Evolutionary conservation across 345 rosid genomes (phyloP).

Genomic region (Eucalyptus pauciflora): DNA sequence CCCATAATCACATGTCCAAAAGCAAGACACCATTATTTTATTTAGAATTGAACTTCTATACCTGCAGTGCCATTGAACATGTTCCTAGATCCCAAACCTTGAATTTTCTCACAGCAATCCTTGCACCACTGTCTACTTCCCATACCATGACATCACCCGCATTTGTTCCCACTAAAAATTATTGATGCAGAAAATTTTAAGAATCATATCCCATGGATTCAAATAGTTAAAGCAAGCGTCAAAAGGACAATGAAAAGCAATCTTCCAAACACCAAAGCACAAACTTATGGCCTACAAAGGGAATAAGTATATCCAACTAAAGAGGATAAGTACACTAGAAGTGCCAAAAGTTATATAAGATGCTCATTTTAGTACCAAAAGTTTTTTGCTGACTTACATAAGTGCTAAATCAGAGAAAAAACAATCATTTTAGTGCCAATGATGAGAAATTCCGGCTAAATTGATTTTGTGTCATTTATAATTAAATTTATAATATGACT

Average conservation of each 20-base stretch:
- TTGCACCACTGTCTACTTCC: constrained; percentile 56
- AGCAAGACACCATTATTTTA: neutral
- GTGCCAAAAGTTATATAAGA: no score
- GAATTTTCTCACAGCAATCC: constrained; percentile 44
- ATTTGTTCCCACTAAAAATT: constrained; percentile 60
- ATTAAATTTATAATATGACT: no score
- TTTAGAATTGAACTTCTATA: neutral
- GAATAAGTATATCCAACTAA: neutral
- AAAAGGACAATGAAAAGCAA: neutral
- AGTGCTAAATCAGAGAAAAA: no score
- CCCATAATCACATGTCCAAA: neutral
- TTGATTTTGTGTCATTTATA: no score
- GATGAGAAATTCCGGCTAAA: no score
- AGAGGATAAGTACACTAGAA: no score
- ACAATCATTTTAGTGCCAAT: no score
- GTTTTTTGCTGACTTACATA: no score
- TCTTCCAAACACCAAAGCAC: neutral
- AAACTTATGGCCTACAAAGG: neutral
- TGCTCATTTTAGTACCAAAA: no score
- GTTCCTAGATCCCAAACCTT: constrained; percentile 52
- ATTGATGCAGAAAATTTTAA: neutral
- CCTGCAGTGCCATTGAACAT: constrained; percentile 52
- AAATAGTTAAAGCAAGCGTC: neutral
- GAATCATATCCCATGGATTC: neutral
- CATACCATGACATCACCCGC: constrained; percentile 54